phyloP scores from a whole-genome alignment of 2,329 filamentous ascomycete genomes.

The Hypoxylon rubiginosum region DNA sequence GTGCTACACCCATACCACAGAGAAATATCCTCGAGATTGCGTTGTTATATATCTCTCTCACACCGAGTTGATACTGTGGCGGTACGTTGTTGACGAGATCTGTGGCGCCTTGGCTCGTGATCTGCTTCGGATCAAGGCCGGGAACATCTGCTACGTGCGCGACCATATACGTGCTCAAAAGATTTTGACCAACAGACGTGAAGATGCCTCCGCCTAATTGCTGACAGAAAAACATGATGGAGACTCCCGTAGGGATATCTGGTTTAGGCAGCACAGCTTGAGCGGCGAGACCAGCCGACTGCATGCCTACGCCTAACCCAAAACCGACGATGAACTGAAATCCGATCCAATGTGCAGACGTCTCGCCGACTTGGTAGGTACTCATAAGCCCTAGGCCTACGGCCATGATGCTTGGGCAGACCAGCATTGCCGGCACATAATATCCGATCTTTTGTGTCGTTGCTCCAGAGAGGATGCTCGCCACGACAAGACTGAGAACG shows the following conservation, averaged over 20 bases:
- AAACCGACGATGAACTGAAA: slow-evolving; percentile 72
- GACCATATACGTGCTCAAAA: slow-evolving; percentile 55
- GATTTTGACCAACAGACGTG: slow-evolving; percentile 61
- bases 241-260: slow-evolving; percentile 61
- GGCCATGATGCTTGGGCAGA: slow-evolving; percentile 63
- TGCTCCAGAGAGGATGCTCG: slow-evolving; percentile 63
- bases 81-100: slow-evolving; percentile 65
- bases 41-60: slow-evolving; percentile 69
- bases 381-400: slow-evolving; percentile 70
- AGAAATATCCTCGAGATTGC: slow-evolving; percentile 68
- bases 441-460: slow-evolving; percentile 69
- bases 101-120: slow-evolving; percentile 60
- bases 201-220: slow-evolving; percentile 62
- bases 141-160: slow-evolving; percentile 50
- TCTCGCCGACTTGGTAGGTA: slow-evolving; percentile 64
- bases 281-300: slow-evolving; percentile 67
- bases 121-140: slow-evolving; percentile 50
- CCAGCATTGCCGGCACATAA: slow-evolving; percentile 70
- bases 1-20: slow-evolving; percentile 65
- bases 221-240: slow-evolving; percentile 62
- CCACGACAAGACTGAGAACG: slow-evolving; percentile 67
- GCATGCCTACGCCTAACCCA: slow-evolving; percentile 71
- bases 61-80: slow-evolving; percentile 58
- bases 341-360: slow-evolving; percentile 68
- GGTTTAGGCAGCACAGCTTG: slow-evolving; percentile 58